Conservation (phyloP, 1,139 yeast genomes). For the Candida sp. region DNA sequence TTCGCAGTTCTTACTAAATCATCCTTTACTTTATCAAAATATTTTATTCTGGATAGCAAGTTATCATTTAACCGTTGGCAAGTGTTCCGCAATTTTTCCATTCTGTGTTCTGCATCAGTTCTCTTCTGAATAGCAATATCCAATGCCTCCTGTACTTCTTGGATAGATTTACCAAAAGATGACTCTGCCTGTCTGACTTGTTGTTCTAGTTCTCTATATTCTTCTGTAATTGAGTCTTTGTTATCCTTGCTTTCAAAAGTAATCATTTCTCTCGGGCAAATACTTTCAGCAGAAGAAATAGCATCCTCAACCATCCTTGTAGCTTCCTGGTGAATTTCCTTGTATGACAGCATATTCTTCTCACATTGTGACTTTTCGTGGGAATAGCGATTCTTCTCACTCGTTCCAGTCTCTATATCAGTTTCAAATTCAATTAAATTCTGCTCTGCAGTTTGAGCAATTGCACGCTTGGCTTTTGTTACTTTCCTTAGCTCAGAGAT, state of each 20-base stretch:
- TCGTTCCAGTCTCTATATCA: constrained; percentile 7
- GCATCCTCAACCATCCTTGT: constrained; percentile 17
- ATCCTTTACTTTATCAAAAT: constrained; percentile 44
- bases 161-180: constrained; percentile 30
- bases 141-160: constrained; percentile 35
- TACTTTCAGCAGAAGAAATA: constrained; percentile 24
- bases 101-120: constrained; percentile 25
- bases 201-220: constrained; percentile 26
- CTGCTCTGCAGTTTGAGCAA: constrained; percentile 6
- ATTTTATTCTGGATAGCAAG: constrained; percentile 46
- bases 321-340: constrained; percentile 14
- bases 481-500: constrained; percentile 7
- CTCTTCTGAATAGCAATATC: constrained; percentile 19
- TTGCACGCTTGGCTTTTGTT: constrained; percentile 8
- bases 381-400: constrained; percentile 11
- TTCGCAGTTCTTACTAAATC: constrained; percentile 31
- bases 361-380: constrained; percentile 8
- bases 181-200: constrained; percentile 38
- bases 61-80: constrained; percentile 24
- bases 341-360: constrained; percentile 8
- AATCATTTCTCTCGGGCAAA: constrained; percentile 29
- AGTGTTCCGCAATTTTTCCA: constrained; percentile 20
- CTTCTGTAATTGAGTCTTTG: constrained; percentile 31
- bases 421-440: constrained; percentile 10
- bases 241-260: constrained; percentile 28